Percentiles rank a stretch among this genome's conserved stretches.
Conservation (phyloP, 2,329 filamentous ascomycete genomes). For the Aureobasidium mangrovei region DNA sequence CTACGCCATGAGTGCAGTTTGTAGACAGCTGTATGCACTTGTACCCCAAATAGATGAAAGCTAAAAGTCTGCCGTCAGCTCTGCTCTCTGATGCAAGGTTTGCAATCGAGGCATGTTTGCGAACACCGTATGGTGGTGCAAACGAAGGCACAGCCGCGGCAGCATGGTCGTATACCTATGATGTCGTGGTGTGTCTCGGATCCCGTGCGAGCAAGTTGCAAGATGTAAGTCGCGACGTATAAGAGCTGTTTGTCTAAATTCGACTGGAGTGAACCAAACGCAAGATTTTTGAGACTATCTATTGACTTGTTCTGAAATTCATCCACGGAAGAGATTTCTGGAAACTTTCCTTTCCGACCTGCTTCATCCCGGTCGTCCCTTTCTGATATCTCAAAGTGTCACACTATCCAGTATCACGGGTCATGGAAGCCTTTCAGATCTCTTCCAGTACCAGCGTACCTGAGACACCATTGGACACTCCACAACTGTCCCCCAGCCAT, state of each 20-base stretch:
- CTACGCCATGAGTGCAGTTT: background rate
- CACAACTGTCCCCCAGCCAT: background rate
- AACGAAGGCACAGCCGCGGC: background rate
- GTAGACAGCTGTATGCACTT: background rate
- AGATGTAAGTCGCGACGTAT: background rate
- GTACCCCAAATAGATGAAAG: background rate
- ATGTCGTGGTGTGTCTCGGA: background rate
- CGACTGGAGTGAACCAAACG: background rate
- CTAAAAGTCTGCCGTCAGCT: background rate
- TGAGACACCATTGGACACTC: background rate
- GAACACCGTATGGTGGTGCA: background rate
- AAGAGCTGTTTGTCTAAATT: conserved; percentile 2
- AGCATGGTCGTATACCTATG: background rate
- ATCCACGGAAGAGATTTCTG: background rate
- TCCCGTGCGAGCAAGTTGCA: background rate
- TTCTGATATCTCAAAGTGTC: background rate
- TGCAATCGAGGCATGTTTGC: conserved; percentile 5
- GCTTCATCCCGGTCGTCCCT: too few species aligned
- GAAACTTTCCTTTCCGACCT: background rate
- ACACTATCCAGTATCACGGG: background rate
- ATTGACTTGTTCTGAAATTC: background rate
- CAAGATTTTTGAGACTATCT: background rate
- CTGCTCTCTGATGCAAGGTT: background rate
- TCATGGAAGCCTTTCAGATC: background rate
- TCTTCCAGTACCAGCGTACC: background rate